These are phyloP conservation scores for Metrosideros polymorpha DNA, from an alignment of 441 rosid genomes.

Conservation along the genomic window DNA sequence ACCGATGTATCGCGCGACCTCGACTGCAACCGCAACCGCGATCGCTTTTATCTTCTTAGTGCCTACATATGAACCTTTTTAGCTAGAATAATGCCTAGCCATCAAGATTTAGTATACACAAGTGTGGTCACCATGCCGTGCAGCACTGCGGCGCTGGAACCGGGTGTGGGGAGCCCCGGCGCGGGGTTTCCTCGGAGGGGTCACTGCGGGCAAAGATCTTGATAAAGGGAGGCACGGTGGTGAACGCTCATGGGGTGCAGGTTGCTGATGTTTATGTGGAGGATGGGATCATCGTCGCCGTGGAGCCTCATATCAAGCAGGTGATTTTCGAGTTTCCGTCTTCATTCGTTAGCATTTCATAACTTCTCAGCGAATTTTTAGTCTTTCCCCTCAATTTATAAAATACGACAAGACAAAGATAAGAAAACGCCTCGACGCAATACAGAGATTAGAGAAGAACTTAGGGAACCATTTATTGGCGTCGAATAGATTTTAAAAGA, in stretches of 20 bases:
- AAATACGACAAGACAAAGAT: not conserved
- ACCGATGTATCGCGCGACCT: not conserved
- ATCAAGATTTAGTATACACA: not conserved
- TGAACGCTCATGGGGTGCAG: constrained; percentile 73
- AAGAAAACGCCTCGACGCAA: not conserved
- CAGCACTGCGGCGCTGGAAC: constrained; percentile 56
- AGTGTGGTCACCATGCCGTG: not conserved
- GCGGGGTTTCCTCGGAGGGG: constrained; percentile 27
- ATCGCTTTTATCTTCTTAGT: not conserved
- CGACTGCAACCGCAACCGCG: no score
- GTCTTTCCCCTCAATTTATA: not conserved
- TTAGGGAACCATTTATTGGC: not conserved
- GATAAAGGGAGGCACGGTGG: constrained; percentile 86
- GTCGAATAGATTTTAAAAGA: not conserved
- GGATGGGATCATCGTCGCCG: constrained; percentile 60
- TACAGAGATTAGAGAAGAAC: not conserved
- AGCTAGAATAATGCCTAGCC: not conserved
- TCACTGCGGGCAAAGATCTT: constrained; percentile 44
- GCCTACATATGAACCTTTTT: not conserved
- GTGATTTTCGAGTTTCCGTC: not conserved
- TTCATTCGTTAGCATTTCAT: not conserved
- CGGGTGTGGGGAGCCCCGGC: constrained; percentile 24
- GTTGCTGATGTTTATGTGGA: constrained; percentile 84
- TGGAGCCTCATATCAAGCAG: constrained; percentile 67
- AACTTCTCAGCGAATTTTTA: not conserved